Evolutionary conservation across 2,329 filamentous ascomycete species (phyloP).

Genomic region (Bipolaris victoriae): DNA sequence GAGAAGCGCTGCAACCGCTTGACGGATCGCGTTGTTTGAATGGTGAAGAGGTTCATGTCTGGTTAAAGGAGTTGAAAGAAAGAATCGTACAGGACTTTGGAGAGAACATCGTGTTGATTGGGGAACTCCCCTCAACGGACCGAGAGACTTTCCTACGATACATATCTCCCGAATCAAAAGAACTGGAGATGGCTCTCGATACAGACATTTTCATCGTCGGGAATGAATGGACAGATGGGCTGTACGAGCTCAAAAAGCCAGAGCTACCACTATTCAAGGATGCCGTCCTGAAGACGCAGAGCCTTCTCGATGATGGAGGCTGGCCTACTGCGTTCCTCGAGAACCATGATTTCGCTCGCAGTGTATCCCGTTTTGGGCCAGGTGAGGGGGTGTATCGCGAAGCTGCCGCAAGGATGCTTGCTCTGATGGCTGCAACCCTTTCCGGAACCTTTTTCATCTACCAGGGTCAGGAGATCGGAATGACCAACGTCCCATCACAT

Average conservation of each 20-base stretch:
- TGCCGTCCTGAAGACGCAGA: conserved; percentile 55
- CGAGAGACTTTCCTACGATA: conserved; percentile 2
- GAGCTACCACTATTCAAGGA: conserved; percentile 37
- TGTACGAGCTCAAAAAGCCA: conserved; percentile 1
- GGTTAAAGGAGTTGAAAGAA: neutral
- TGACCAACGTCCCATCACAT: conserved; percentile 59
- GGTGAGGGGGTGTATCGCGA: conserved; percentile 3
- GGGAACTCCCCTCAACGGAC: neutral
- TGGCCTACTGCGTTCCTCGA: conserved; percentile 67
- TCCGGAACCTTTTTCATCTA: conserved; percentile 65
- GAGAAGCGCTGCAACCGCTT: neutral
- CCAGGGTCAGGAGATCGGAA: conserved; percentile 67
- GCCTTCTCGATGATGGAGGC: conserved; percentile 56
- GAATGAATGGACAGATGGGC: neutral
- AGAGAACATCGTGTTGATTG: neutral
- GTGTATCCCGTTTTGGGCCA: conserved; percentile 61
- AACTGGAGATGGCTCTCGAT: conserved; percentile 1
- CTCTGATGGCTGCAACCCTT: conserved; percentile 56
- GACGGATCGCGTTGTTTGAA: neutral
- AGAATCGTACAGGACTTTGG: neutral
- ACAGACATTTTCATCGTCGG: conserved; percentile 2
- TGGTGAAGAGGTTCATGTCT: neutral
- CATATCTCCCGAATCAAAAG: neutral
- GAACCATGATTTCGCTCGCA: conserved; percentile 67
- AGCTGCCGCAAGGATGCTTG: conserved; percentile 44